A percentile compares a stretch with the other conserved stretches of the same genome.
phyloP scores from a whole-genome alignment of 208 protist genomes.

The Crithidia expoeki region DNA sequence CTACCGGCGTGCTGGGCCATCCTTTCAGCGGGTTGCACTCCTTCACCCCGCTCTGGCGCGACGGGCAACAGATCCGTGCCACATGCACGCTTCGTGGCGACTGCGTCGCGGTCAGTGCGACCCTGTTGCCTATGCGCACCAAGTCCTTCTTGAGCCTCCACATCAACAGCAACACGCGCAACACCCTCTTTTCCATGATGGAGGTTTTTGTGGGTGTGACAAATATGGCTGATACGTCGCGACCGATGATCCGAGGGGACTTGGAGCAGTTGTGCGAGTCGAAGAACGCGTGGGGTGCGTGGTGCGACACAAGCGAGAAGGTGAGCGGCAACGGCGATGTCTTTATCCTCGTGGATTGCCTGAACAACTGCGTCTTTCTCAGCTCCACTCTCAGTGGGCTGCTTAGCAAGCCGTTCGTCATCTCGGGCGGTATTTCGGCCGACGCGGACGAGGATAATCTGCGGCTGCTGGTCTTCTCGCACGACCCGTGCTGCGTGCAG shows the following conservation, averaged over 20 bases:
- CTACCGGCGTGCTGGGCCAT: slow-evolving; percentile 73
- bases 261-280: slow-evolving; percentile 64
- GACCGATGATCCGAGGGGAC: slow-evolving; percentile 53
- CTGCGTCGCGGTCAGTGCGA: slow-evolving; percentile 66
- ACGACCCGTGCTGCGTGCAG: slow-evolving; percentile 56
- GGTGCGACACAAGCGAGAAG: slow-evolving; percentile 74
- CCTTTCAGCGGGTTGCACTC: slow-evolving; percentile 78
- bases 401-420: slow-evolving; percentile 61
- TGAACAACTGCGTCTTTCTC: slow-evolving; percentile 57
- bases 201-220: slow-evolving; percentile 84
- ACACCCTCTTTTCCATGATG: slow-evolving; percentile 40
- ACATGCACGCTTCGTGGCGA: slow-evolving; percentile 46
- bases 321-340: slow-evolving; percentile 47
- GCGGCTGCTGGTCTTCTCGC: slow-evolving; percentile 72
- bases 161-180: slow-evolving; percentile 34
- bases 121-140: slow-evolving; percentile 59
- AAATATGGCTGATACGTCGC: slow-evolving; percentile 43
- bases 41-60: slow-evolving; percentile 74
- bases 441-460: slow-evolving; percentile 60
- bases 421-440: slow-evolving; percentile 49
- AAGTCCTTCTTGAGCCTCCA: slow-evolving; percentile 63
- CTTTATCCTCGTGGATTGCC: slow-evolving; percentile 70
- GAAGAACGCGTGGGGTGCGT: slow-evolving; percentile 79
- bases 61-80: slow-evolving; percentile 43
- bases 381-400: slow-evolving; percentile 73